Percentiles rank a stretch among this genome's conserved stretches.
These are phyloP conservation scores for Apiospora sp. DNA, from an alignment of 2,329 filamentous ascomycete genomes.

Conservation along the genomic window DNA sequence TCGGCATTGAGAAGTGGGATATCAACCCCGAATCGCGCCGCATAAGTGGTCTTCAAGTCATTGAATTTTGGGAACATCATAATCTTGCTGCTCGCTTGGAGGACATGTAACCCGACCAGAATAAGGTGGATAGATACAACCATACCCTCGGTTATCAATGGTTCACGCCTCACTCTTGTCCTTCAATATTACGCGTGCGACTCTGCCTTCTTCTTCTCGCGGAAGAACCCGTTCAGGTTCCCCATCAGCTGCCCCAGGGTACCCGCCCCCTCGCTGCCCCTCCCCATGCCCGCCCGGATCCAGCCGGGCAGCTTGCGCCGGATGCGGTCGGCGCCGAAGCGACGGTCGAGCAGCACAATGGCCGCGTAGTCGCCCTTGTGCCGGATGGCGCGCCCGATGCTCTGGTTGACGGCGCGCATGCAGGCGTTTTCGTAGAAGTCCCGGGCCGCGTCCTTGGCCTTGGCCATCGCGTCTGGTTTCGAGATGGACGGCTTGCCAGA, in stretches of 20 bases:
- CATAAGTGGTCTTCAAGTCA: background rate
- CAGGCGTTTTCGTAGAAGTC: conserved; percentile 95
- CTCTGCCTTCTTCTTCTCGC: conserved; percentile 49
- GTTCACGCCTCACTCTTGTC: too few relatives aligned
- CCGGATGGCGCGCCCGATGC: conserved; percentile 89
- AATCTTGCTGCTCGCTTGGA: background rate
- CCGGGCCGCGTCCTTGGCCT: conserved; percentile 66
- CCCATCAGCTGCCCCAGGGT: conserved; percentile 67
- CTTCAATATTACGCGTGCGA: background rate
- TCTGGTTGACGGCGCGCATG: conserved; percentile 97
- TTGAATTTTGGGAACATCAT: background rate
- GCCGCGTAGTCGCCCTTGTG: conserved; percentile 89
- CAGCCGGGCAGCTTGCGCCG: conserved; percentile 84
- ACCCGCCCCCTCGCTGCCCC: conserved; percentile 56
- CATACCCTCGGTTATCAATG: background rate
- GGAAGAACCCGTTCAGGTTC: conserved; percentile 64
- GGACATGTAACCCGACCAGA: too few relatives aligned
- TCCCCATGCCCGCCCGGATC: conserved; percentile 77
- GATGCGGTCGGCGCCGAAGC: conserved; percentile 80
- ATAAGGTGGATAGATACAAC: background rate
- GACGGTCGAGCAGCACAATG: conserved; percentile 83
- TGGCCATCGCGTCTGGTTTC: conserved; percentile 42
- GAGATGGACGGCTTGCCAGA: conserved; percentile 27
- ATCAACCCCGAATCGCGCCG: background rate
- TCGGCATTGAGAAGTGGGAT: too few relatives aligned